A percentile compares a stretch with the other conserved stretches of the same genome.
Evolutionary conservation across 768 basidiomycete genomes (phyloP).

Genomic region (Macrolepiota albuminosa): DNA sequence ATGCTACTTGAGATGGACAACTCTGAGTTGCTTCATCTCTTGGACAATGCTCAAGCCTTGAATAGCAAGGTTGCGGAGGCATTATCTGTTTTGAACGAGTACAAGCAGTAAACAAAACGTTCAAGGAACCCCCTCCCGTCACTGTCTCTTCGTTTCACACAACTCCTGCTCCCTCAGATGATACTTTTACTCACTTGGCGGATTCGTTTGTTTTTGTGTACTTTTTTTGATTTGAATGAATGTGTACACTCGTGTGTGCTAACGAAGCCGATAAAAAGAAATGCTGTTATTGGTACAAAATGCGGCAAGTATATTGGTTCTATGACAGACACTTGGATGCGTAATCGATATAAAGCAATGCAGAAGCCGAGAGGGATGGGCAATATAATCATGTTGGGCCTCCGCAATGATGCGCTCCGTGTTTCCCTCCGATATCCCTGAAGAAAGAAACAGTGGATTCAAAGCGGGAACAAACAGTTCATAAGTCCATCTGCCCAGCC

Average conservation of each 20-base stretch:
- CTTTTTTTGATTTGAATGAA: slow-evolving; percentile 6
- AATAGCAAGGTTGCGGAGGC: slow-evolving; percentile 91
- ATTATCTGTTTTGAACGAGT: slow-evolving; percentile 83
- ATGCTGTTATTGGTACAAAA: slow-evolving; percentile 7
- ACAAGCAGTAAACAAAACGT: slow-evolving; percentile 28
- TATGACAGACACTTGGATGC: slow-evolving; percentile 14
- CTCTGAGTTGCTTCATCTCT: slow-evolving; percentile 81
- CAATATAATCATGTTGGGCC: background rate
- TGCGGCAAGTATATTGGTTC: background rate
- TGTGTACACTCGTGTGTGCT: slow-evolving; percentile 2
- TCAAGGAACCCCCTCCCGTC: slow-evolving; percentile 12
- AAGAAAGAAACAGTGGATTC: background rate
- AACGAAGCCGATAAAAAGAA: background rate
- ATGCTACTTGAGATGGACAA: slow-evolving; percentile 99
- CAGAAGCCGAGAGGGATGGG: background rate
- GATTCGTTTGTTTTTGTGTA: slow-evolving; percentile 27
- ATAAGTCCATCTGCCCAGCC: slow-evolving; percentile 1
- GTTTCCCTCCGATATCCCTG: background rate
- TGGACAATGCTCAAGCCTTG: slow-evolving; percentile 81
- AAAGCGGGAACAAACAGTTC: background rate
- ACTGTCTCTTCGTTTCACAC: slow-evolving; percentile 31
- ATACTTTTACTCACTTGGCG: slow-evolving; percentile 22
- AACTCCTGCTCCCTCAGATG: slow-evolving; percentile 20
- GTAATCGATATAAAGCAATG: background rate
- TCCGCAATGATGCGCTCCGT: background rate